These are phyloP conservation scores for Geopyxis carbonaria DNA, from an alignment of 495 filamentous ascomycete species.

Conservation along the genomic window DNA sequence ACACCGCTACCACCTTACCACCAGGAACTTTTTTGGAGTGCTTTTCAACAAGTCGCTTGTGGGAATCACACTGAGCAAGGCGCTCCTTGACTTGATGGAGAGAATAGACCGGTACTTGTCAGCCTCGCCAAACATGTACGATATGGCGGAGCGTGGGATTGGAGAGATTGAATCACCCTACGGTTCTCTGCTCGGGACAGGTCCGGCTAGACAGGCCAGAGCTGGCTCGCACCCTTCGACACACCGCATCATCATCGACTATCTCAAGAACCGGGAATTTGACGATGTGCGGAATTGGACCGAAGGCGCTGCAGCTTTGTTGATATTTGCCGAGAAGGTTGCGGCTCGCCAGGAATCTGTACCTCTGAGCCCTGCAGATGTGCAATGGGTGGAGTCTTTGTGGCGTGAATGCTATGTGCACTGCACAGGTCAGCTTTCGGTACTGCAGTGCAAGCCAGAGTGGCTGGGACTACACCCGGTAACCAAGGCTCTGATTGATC, in stretches of 20 bases:
- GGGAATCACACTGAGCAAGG: constrained; percentile 41
- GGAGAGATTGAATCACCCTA: constrained; percentile 20
- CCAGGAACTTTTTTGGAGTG: constrained; percentile 48
- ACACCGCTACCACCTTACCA: constrained; percentile 40
- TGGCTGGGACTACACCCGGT: constrained; percentile 42
- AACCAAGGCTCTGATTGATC: constrained; percentile 46
- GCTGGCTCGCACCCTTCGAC: constrained; percentile 10
- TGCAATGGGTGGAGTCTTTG: constrained; percentile 39
- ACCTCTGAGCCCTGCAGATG: background rate
- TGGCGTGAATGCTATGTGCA: constrained; percentile 55
- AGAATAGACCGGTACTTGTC: constrained; percentile 39
- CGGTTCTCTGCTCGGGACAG: constrained; percentile 10
- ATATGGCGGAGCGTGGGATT: constrained; percentile 19
- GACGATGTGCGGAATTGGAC: constrained; percentile 51
- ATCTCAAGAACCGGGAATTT: constrained; percentile 39
- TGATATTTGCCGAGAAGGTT: constrained; percentile 45
- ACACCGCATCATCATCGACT: constrained; percentile 34
- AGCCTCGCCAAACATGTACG: constrained; percentile 22
- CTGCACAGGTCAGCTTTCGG: constrained; percentile 43
- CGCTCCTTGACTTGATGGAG: constrained; percentile 38
- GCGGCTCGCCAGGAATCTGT: constrained; percentile 13
- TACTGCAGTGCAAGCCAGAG: constrained; percentile 37
- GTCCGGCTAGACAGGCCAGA: constrained; percentile 8
- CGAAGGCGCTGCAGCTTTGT: constrained; percentile 40
- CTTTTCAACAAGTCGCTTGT: constrained; percentile 40